These are phyloP conservation scores for Microsporum canis DNA, from an alignment of 2,329 filamentous ascomycete species.

Conservation along the genomic window DNA sequence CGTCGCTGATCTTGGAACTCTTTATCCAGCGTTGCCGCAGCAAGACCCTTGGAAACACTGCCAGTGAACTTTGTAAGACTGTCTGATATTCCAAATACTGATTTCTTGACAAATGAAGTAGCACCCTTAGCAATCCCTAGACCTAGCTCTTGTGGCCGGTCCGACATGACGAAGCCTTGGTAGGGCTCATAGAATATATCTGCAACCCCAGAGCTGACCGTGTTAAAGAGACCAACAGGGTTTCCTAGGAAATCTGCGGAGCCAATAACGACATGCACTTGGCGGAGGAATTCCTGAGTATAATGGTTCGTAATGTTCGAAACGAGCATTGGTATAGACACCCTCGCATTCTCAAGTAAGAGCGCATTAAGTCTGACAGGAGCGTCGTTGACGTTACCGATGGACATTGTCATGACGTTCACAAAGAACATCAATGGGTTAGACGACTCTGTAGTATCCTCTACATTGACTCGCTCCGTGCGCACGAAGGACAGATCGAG, in stretches of 20 bases:
- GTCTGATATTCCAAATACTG: conserved; percentile 92
- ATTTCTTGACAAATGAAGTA: conserved; percentile 96
- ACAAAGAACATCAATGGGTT: conserved; percentile 98
- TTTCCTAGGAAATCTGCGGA: conserved; percentile 97
- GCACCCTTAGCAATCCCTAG: conserved; percentile 93
- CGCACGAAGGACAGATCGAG: conserved; percentile 93
- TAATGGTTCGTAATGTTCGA: conserved; percentile 89
- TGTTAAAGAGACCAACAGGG: conserved; percentile 95
- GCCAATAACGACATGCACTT: conserved; percentile 93
- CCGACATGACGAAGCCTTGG: conserved; percentile 91
- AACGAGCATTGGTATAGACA: conserved; percentile 72
- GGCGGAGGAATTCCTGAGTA: conserved; percentile 87
- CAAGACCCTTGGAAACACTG: conserved; percentile 89
- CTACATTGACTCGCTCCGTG: conserved; percentile 89
- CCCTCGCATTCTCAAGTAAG: conserved; percentile 86
- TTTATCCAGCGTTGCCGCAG: conserved; percentile 91
- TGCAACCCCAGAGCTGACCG: conserved; percentile 88
- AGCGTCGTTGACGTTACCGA: conserved; percentile 97
- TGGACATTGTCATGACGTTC: conserved; percentile 98
- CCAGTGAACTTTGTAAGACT: conserved; percentile 97
- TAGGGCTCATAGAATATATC: conserved; percentile 99
- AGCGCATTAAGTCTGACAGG: conserved; percentile 87
- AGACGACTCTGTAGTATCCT: conserved; percentile 78
- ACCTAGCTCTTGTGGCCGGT: conserved; percentile 88
- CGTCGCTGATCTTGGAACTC: conserved; percentile 95